Base-by-base conservation (phyloP, 352 stramenopile genomes). In the Thraustochytrium sp. region DNA sequence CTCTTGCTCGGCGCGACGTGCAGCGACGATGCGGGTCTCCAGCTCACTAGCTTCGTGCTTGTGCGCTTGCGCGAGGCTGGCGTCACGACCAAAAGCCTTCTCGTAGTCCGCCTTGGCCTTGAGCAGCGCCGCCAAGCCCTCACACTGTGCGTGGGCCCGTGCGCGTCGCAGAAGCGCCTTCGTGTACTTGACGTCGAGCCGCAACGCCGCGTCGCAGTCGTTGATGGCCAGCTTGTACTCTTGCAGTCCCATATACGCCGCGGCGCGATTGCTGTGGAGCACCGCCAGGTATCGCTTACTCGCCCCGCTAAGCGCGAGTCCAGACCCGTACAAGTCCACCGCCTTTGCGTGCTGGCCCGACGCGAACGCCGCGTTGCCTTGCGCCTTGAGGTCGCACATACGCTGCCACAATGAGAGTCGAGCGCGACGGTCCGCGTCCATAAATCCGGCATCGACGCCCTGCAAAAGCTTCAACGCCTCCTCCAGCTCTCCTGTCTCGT, bases 261-360 rank as follows among this genome's bases (percentile, higher is more conserved):
- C 68, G 37, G 68, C 68, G 23, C 68, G 48, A 26, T 80, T 80
- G 68, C 68, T 65, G 31, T 80, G 53, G 4, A 80, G 42, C 11
- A 80, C 37, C 23, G 68, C 68, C 11, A 21, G 9, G n/a, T 46
- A 75, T 11, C n/a, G 63, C 23, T 68, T 8, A 26, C 53, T 63
- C n/a, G 68, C 18, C 5, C 31, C 63, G 49, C 40, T 23, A 2
- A 34, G 11, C 16, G 34, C n/a, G 18, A 80, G 68, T n/a, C 13
- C 68, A 8, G 9, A 18, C 21, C 21, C 18, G 44, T 80, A 80
- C 16, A 42, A 34, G 5, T 46, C 31, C 3, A 80, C 0, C 9
- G 68, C 68, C 23, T 34, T 40, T 5, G 29, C 18, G 16, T 55
- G 76, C 4, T 75, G 3, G 23, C 13, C 44, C 23, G 13, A 5